These are phyloP conservation scores for Penicillium sp. DNA, from an alignment of 2,329 filamentous ascomycete genomes.

Conservation along the genomic window DNA sequence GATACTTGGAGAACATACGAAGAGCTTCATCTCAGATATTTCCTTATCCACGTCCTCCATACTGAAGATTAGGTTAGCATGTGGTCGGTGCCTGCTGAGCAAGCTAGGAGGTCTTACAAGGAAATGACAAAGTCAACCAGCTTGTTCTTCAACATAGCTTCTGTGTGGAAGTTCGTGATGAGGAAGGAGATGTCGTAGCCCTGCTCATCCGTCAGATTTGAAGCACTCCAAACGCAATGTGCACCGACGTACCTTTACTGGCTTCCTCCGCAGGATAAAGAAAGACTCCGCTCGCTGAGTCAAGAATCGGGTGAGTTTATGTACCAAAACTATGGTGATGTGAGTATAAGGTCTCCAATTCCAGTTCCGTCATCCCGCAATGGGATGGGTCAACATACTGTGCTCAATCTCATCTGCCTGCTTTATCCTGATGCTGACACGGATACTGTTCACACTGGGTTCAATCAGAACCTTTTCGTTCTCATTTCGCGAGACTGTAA, in stretches of 20 bases:
- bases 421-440: slow-evolving; percentile 98
- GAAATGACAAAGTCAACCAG: slow-evolving; percentile 77
- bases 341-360: not conserved
- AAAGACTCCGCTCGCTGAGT: slow-evolving; percentile 96
- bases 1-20: slow-evolving; percentile 64
- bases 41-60: slow-evolving; percentile 99
- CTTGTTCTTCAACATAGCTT: slow-evolving; percentile 99
- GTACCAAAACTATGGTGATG: slow-evolving; percentile 68
- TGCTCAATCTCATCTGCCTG: slow-evolving; percentile 99
- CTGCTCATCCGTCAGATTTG: slow-evolving; percentile 55
- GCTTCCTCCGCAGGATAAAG: slow-evolving; percentile 93
- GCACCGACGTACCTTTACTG: slow-evolving; percentile 73
- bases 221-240: not conserved
- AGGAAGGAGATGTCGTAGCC: slow-evolving; percentile 99
- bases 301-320: slow-evolving; percentile 97
- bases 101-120: not conserved
- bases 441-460: slow-evolving; percentile 94
- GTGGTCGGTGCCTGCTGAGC: not conserved
- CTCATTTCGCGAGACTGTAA: slow-evolving; percentile 92
- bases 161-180: slow-evolving; percentile 98
- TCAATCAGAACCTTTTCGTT: slow-evolving; percentile 97
- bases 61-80: slow-evolving; percentile 74
- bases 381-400: slow-evolving; percentile 44
- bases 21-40: slow-evolving; percentile 99
- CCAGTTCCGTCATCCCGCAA: not conserved